These are phyloP conservation scores for Ustilago sp. DNA, from an alignment of 1,284 basidiomycete species.

Conservation along the genomic window DNA sequence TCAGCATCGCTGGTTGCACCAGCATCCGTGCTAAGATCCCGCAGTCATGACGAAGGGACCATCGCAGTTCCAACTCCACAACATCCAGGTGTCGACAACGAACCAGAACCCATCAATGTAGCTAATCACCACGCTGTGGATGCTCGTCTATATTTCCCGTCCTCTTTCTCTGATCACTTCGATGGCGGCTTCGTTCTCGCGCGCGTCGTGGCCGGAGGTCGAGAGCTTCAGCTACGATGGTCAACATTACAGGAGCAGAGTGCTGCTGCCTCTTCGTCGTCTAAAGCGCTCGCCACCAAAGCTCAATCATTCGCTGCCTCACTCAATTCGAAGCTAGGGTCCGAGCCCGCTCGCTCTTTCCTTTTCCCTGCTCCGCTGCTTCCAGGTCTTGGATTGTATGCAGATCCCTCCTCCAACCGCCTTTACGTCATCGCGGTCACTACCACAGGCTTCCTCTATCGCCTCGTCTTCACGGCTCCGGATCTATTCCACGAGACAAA, in stretches of 20 bases:
- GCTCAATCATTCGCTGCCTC: conserved; percentile 26
- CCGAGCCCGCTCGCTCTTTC: conserved; percentile 42
- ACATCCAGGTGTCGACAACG: conserved; percentile 40
- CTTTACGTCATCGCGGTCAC: conserved; percentile 58
- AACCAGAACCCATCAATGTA: conserved; percentile 21
- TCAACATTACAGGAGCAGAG: conserved; percentile 20
- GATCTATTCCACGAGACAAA: conserved; percentile 42
- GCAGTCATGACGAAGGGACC: conserved; percentile 30
- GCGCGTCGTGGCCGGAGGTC: conserved; percentile 45
- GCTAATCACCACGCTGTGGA: conserved; percentile 43
- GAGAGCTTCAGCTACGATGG: conserved; percentile 57
- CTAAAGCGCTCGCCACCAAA: conserved; percentile 19
- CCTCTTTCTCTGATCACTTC: conserved; percentile 8
- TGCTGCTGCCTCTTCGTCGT: conserved; percentile 17
- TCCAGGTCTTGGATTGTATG: conserved; percentile 47
- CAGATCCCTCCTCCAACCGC: conserved; percentile 37
- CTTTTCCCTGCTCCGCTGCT: conserved; percentile 59
- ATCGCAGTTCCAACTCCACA: conserved; percentile 46
- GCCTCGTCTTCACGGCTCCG: conserved; percentile 48
- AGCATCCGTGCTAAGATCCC: conserved; percentile 12
- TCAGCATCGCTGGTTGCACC: conserved; percentile 38
- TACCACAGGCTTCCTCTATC: conserved; percentile 52
- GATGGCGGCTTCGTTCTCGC: conserved; percentile 50
- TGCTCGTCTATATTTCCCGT: conserved; percentile 46
- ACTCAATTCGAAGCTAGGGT: conserved; percentile 26